A percentile compares a stretch with the other conserved stretches of the same genome.
These are phyloP conservation scores for Fusarium chlamydosporum DNA, from an alignment of 2,329 filamentous ascomycete genomes.

Conservation along the genomic window DNA sequence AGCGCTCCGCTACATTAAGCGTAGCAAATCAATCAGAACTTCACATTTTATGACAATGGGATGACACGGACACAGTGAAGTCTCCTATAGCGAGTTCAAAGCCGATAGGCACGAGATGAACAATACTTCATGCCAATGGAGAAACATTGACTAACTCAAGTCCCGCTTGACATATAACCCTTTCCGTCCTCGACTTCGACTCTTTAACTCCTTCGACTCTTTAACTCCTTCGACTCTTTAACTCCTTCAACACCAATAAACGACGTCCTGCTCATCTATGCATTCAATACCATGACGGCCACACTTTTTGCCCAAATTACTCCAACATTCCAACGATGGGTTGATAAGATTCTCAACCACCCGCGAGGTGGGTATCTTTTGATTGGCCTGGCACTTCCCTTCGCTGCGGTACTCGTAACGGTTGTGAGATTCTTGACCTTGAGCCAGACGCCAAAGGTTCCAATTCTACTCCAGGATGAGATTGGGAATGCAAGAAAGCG, in stretches of 20 bases:
- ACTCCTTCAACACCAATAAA: neutral
- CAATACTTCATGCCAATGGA: neutral
- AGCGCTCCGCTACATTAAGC: fast-evolving
- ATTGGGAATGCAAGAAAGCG: constrained; percentile 18
- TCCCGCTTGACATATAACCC: neutral
- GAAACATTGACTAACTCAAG: fast-evolving
- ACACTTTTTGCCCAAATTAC: neutral
- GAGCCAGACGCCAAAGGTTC: neutral
- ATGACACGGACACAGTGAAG: neutral
- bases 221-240: fast-evolving
- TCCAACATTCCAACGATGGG: neutral
- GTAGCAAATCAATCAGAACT: neutral
- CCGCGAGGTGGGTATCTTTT: neutral
- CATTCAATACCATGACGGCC: neutral
- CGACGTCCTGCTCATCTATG: too few relatives aligned
- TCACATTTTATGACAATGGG: neutral
- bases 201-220: fast-evolving
- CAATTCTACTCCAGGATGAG: constrained; percentile 18
- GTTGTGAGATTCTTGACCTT: fast-evolving
- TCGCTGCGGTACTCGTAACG: fast-evolving
- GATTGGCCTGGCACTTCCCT: fast-evolving
- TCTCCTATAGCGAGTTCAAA: neutral
- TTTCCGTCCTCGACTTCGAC: neutral
- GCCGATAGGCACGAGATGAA: neutral
- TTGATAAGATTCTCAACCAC: neutral